phyloP scores from a whole-genome alignment of 768 basidiomycete species.

The Suillus ampliporus region DNA sequence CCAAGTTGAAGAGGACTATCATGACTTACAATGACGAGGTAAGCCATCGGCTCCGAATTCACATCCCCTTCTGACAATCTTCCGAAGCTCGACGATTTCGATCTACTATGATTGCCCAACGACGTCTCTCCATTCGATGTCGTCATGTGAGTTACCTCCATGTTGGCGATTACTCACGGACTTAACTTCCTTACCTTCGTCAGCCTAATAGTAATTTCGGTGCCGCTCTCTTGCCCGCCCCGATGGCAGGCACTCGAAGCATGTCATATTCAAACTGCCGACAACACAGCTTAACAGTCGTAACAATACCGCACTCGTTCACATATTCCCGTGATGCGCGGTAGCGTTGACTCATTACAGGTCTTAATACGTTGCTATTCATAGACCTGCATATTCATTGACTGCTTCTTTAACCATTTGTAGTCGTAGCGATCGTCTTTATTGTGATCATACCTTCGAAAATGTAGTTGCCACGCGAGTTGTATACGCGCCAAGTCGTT shows the following conservation, averaged over 20 bases:
- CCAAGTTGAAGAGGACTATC: constrained; percentile 94
- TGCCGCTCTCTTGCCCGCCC: background rate
- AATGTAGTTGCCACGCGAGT: constrained; percentile 28
- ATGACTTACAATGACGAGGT: constrained; percentile 98
- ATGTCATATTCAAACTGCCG: constrained; percentile 6
- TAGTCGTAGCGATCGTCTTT: too few relatives aligned
- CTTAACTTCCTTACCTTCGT: constrained; percentile 6
- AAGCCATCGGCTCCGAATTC: constrained; percentile 17
- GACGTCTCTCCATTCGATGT: background rate
- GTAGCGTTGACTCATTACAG: background rate
- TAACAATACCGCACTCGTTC: background rate
- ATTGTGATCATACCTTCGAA: too few relatives aligned
- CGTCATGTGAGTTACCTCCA: constrained; percentile 4
- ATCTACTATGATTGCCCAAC: constrained; percentile 61
- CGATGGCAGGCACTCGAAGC: background rate
- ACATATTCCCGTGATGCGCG: constrained; percentile 4
- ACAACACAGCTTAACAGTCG: constrained; percentile 2
- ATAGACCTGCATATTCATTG: background rate
- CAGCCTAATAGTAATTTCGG: constrained; percentile 5
- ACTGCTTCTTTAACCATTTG: constrained; percentile 2
- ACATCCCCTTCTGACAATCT: constrained; percentile 21
- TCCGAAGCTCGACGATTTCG: constrained; percentile 89
- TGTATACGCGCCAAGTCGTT: background rate
- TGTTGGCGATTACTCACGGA: constrained; percentile 4
- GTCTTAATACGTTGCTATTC: constrained; percentile 1